Conservation (phyloP, 805 yeast genomes). For the Sugiyamaella chiloensis region DNA sequence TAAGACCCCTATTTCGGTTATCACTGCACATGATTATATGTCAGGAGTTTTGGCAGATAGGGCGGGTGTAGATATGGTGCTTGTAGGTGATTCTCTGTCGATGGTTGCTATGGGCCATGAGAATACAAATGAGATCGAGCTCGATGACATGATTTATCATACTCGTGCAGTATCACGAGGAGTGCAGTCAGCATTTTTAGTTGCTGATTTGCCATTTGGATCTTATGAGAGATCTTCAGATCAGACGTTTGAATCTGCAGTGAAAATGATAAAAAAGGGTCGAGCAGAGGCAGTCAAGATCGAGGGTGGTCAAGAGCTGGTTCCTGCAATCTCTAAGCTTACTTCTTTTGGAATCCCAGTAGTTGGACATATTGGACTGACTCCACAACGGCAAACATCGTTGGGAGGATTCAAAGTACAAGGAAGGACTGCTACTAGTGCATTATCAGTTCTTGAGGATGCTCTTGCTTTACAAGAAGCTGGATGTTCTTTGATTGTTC, state of each 20-base stretch:
- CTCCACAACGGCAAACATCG: conserved; percentile 80
- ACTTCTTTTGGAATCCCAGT: conserved; percentile 78
- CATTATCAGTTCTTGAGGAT: conserved; percentile 57
- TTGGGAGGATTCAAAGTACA: conserved; percentile 88
- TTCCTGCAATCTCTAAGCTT: conserved; percentile 52
- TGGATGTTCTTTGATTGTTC: conserved; percentile 71
- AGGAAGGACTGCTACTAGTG: conserved; percentile 56
- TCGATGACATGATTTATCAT: conserved; percentile 75
- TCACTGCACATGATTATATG: conserved; percentile 89
- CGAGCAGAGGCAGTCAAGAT: conserved; percentile 71
- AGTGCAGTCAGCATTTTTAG: conserved; percentile 56
- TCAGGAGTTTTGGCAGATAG: conserved; percentile 67
- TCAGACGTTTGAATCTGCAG: conserved; percentile 60
- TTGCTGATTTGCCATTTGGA: conserved; percentile 91
- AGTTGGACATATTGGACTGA: conserved; percentile 86
- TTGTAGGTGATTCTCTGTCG: conserved; percentile 90
- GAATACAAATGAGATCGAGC: conserved; percentile 61
- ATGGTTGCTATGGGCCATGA: conserved; percentile 85
- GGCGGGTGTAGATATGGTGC: conserved; percentile 62
- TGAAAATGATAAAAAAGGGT: conserved; percentile 52
- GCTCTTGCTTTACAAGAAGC: conserved; percentile 67
- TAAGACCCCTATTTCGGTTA: conserved; percentile 45
- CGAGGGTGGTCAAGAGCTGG: conserved; percentile 71
- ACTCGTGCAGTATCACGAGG: conserved; percentile 77
- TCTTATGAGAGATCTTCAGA: conserved; percentile 62